Conservation (phyloP, 2,329 filamentous ascomycete genomes). For the Exophiala spinifera region DNA sequence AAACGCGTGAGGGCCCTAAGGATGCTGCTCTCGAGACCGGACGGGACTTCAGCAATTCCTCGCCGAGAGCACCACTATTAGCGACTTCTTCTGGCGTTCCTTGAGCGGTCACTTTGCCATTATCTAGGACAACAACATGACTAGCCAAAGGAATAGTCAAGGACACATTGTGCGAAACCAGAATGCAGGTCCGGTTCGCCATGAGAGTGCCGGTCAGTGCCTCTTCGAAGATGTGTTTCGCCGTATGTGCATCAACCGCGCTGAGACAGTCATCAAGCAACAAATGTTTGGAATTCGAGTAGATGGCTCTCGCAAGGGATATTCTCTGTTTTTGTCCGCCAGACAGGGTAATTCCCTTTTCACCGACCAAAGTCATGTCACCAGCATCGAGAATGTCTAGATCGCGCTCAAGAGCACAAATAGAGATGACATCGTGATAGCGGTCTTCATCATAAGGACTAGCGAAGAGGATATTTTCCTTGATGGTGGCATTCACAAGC, state of each 20-base stretch:
- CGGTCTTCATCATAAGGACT: constrained; percentile 74
- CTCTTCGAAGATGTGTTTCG: constrained; percentile 96
- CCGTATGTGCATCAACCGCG: constrained; percentile 94
- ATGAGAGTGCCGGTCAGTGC: constrained; percentile 88
- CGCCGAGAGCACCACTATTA: constrained; percentile 80
- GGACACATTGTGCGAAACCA: constrained; percentile 94
- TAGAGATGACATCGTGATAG: constrained; percentile 83
- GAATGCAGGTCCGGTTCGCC: constrained; percentile 81
- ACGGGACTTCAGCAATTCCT: constrained; percentile 74
- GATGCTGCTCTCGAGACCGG: constrained; percentile 69
- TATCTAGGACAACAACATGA: constrained; percentile 80
- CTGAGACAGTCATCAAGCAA: constrained; percentile 93
- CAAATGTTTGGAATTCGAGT: constrained; percentile 87
- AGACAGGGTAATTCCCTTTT: constrained; percentile 95
- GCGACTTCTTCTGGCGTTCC: constrained; percentile 77
- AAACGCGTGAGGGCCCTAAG: constrained; percentile 70
- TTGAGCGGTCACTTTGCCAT: constrained; percentile 73
- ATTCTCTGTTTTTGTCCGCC: constrained; percentile 98
- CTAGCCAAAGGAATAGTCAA: constrained; percentile 78
- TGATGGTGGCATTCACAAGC: constrained; percentile 93
- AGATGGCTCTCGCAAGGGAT: constrained; percentile 92
- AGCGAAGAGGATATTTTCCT: constrained; percentile 92
- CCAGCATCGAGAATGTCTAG: constrained; percentile 88
- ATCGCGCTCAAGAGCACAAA: constrained; percentile 87
- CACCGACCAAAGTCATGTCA: constrained; percentile 89